Percentiles rank a stretch among this genome's conserved stretches.
Conservation (phyloP, 2,329 filamentous ascomycete species). For the Pestalotiopsis fici region DNA sequence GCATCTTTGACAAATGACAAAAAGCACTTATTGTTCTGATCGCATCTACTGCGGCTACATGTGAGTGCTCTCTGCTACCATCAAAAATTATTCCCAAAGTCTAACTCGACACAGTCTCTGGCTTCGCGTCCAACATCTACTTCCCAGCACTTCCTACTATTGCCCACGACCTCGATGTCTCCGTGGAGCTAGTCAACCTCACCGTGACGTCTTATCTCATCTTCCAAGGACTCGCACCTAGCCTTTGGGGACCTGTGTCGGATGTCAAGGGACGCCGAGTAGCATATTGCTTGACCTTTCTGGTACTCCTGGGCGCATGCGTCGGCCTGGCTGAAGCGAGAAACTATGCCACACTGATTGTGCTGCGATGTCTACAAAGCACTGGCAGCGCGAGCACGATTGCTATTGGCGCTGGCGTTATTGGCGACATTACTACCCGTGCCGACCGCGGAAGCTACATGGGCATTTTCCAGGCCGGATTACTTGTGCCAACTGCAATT, state of each 20-base stretch:
- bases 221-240: constrained; percentile 41
- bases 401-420: constrained; percentile 37
- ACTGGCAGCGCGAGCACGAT: constrained; percentile 45
- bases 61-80: constrained; percentile 26
- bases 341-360: constrained; percentile 34
- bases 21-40: constrained; percentile 47
- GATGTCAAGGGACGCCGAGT: constrained; percentile 37
- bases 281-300: constrained; percentile 35
- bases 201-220: constrained; percentile 50
- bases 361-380: constrained; percentile 42
- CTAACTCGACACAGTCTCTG: constrained; percentile 29
- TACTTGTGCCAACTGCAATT: constrained; percentile 33
- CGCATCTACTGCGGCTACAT: constrained; percentile 51
- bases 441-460: constrained; percentile 36
- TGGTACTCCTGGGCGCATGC: constrained; percentile 33
- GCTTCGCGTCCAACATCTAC: constrained; percentile 28
- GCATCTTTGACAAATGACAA: constrained; percentile 51
- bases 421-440: constrained; percentile 37
- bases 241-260: constrained; percentile 37
- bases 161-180: constrained; percentile 35
- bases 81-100: neutral
- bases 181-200: constrained; percentile 44
- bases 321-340: constrained; percentile 33
- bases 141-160: constrained; percentile 4
- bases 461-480: constrained; percentile 22